Percentiles rank a stretch among this genome's conserved stretches.
These are phyloP conservation scores for Fusarium miscanthi DNA, from an alignment of 2,329 filamentous ascomycete species.

Conservation along the genomic window DNA sequence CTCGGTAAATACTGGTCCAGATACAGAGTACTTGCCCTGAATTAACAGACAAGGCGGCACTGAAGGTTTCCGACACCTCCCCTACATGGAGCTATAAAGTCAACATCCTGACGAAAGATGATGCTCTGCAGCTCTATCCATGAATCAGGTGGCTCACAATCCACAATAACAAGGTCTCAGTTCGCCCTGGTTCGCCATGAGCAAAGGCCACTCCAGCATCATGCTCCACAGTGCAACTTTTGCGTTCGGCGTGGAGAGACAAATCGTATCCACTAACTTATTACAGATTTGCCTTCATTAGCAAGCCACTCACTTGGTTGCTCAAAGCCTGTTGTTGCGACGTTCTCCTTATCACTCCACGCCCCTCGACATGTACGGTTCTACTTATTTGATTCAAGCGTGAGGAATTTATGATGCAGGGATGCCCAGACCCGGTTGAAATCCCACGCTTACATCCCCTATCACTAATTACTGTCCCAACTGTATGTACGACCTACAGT, in stretches of 20 bases:
- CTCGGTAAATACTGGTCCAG: conserved; percentile 2
- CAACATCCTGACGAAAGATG: conserved; percentile 4
- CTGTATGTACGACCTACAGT: background rate
- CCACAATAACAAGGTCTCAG: conserved; percentile 17
- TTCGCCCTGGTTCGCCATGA: conserved; percentile 7
- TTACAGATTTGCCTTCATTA: conserved; percentile 29
- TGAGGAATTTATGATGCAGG: conserved; percentile 37
- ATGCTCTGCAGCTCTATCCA: conserved; percentile 3
- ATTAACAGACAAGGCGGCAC: conserved; percentile 7
- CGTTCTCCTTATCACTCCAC: conserved; percentile 17
- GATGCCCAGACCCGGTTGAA: conserved; percentile 15
- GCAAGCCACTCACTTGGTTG: conserved; percentile 31
- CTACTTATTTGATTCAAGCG: conserved; percentile 16
- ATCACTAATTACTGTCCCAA: conserved; percentile 9
- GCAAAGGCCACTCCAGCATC: conserved; percentile 10
- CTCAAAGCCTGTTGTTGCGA: conserved; percentile 10
- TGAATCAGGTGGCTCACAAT: conserved; percentile 11
- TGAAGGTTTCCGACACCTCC: background rate
- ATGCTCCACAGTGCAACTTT: conserved; percentile 22
- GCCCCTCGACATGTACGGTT: conserved; percentile 16
- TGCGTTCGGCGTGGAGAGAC: conserved; percentile 17
- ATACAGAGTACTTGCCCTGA: conserved; percentile 7
- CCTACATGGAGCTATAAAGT: conserved; percentile 9
- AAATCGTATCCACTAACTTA: conserved; percentile 38
- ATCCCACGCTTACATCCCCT: conserved; percentile 29